phyloP scores from a whole-genome alignment of 257 asterid species.

The Buddleja alternifolia region DNA sequence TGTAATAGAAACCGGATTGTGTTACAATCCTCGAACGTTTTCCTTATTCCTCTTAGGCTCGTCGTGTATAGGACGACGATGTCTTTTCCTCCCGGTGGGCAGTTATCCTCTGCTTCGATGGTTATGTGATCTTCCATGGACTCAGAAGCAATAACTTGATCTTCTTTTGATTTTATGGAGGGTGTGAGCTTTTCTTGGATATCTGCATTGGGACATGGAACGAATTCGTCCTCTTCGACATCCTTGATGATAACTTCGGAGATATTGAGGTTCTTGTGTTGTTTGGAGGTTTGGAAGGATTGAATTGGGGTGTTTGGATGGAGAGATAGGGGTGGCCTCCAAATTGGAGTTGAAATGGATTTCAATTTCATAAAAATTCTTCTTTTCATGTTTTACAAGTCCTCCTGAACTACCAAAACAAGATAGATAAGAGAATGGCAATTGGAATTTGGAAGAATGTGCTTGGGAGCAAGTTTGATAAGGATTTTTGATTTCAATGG shows the following conservation, averaged over 20 bases:
- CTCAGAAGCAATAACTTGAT: not conserved
- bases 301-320: constrained; percentile 28
- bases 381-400: constrained; percentile 44
- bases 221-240: constrained; percentile 24
- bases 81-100: constrained; percentile 63
- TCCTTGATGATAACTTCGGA: constrained; percentile 21
- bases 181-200: constrained; percentile 1
- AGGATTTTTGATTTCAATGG: constrained; percentile 21
- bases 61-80: constrained; percentile 70
- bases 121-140: constrained; percentile 21
- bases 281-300: constrained; percentile 33
- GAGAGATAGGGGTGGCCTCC: constrained; percentile 34
- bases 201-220: constrained; percentile 5
- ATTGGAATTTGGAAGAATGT: constrained; percentile 30
- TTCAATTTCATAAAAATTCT: constrained; percentile 52
- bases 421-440: constrained; percentile 29
- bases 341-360: constrained; percentile 41
- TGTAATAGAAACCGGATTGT: constrained; percentile 56
- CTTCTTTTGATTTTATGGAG: constrained; percentile 7
- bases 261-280: not conserved
- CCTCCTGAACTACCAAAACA: not conserved
- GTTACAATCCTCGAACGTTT: constrained; percentile 76
- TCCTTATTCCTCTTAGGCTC: constrained; percentile 74
- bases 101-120: constrained; percentile 11
- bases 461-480: constrained; percentile 13